These are phyloP conservation scores for Puccinia sorghi DNA, from an alignment of 1,284 basidiomycete species.

Conservation along the genomic window DNA sequence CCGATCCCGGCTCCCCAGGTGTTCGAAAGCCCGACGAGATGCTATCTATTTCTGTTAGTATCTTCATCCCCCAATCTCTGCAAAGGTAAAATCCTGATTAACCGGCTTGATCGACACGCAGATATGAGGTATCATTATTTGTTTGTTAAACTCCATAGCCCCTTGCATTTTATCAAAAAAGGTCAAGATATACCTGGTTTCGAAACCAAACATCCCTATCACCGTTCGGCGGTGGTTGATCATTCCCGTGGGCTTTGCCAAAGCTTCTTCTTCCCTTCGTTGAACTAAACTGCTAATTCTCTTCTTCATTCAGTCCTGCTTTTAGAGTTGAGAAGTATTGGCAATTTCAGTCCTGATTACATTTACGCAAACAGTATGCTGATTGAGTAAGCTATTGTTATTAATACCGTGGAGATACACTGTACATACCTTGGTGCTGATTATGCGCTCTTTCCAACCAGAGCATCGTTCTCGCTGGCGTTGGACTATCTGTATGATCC, in stretches of 20 bases:
- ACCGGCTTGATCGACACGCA: neutral
- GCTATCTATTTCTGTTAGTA: slow-evolving; percentile 45
- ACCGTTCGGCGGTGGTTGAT: slow-evolving; percentile 41
- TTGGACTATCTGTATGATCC: slow-evolving; percentile 48
- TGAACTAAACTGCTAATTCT: neutral
- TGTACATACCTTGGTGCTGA: neutral
- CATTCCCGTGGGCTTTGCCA: slow-evolving; percentile 29
- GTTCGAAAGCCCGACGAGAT: slow-evolving; percentile 38
- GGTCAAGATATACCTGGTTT: slow-evolving; percentile 1
- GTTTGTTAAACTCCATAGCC: slow-evolving; percentile 36
- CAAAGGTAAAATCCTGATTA: neutral
- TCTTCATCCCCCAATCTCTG: neutral
- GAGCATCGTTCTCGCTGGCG: slow-evolving; percentile 45
- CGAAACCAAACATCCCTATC: slow-evolving; percentile 34
- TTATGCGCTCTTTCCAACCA: neutral
- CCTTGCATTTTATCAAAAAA: slow-evolving; percentile 44
- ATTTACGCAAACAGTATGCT: slow-evolving; percentile 38
- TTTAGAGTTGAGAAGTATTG: slow-evolving; percentile 25
- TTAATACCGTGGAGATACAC: neutral
- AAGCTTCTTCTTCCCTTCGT: neutral
- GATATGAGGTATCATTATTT: slow-evolving; percentile 46
- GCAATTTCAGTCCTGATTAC: slow-evolving; percentile 42
- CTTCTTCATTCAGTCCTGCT: slow-evolving; percentile 16
- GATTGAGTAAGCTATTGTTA: slow-evolving; percentile 32
- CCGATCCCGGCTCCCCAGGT: slow-evolving; percentile 18